Percentiles rank a stretch among this genome's conserved stretches.
Evolutionary conservation across 108 stramenopile genomes (phyloP).

Genomic region (Skeletonema potamos): DNA sequence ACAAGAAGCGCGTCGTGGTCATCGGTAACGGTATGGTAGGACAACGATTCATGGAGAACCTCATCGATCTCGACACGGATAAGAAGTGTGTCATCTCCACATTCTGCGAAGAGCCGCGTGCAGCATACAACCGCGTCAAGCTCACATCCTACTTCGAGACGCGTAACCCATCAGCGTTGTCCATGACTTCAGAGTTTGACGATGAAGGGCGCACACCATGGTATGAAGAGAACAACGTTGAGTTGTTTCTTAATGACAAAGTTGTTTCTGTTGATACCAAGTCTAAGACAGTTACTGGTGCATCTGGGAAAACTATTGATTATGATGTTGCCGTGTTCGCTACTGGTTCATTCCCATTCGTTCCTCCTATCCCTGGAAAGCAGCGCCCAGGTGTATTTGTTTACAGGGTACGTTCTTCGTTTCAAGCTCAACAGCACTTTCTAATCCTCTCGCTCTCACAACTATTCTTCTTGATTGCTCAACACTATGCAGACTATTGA

Average conservation of each 20-base stretch:
- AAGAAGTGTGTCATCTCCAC: slow-evolving; percentile 69
- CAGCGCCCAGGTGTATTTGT: slow-evolving; percentile 92
- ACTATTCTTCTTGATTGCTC: neutral
- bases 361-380: slow-evolving; percentile 92
- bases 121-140: slow-evolving; percentile 93
- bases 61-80: slow-evolving; percentile 67
- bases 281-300: slow-evolving; percentile 78
- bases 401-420: slow-evolving; percentile 61
- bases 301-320: slow-evolving; percentile 66
- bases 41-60: slow-evolving; percentile 92
- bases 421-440: neutral
- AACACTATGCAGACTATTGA: slow-evolving; percentile 67
- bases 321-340: slow-evolving; percentile 92
- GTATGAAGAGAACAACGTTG: slow-evolving; percentile 87
- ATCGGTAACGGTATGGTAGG: slow-evolving; percentile 86
- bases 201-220: slow-evolving; percentile 72
- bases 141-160: slow-evolving; percentile 94
- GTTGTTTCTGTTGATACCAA: slow-evolving; percentile 81
- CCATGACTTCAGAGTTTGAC: slow-evolving; percentile 86
- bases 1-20: slow-evolving; percentile 85
- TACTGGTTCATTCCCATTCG: slow-evolving; percentile 93
- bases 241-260: slow-evolving; percentile 82
- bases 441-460: neutral
- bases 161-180: slow-evolving; percentile 73
- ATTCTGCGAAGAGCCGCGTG: slow-evolving; percentile 92